Base-by-base conservation (phyloP, 1,139 yeast species). In the Hansenula lynferdii region DNA sequence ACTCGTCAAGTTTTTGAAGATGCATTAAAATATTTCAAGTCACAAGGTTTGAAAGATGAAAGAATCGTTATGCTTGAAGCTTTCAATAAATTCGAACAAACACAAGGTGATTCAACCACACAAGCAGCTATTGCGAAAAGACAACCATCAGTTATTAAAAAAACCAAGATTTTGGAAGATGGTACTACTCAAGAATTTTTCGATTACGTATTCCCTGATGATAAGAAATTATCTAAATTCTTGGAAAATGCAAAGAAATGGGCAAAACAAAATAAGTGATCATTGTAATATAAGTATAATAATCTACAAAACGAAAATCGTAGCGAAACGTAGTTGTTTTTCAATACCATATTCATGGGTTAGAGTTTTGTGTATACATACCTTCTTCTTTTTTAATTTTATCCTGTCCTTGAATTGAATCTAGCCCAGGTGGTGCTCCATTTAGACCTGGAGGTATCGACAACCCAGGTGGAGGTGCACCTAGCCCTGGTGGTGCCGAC, bases 201-300 rank as follows among this genome's bases (percentile, higher is more conserved):
- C 40, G 90, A 79, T 42, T 85, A 80, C 57, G 64, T 75, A 5
- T 87, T 85, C 56, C 89, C 94, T 1, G 80, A 75, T 37, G 84
- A 78, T 47, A 64, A 62, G 38, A 65, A 64, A 31, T 58, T 75
- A 43, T 65, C 72, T 41, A 75, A 72, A 50, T 75, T 85, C 42
- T 64, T 82, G 59, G 77, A 71, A 41, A 75, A 76, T 54, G 92
- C 87, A 10, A 72, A 69, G 56, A 72, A 72, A 56, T 83, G 86
- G 90, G 64, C 58, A 37, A 48, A 51, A 14, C 51, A 62, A 31
- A 49, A 56, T 24, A 42, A 42, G 35, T 35, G 36, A 16, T 22
- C 15, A 19, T 5, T 25, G 7, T 14, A 14, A n/a, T n/a, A n/a
- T n/a, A n/a, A n/a, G n/a, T n/a, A n/a, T n/a, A n/a, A n/a, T n/a